Evolutionary conservation across 495 filamentous ascomycete species (phyloP).

Genomic region (Hyaloscypha variabilis): DNA sequence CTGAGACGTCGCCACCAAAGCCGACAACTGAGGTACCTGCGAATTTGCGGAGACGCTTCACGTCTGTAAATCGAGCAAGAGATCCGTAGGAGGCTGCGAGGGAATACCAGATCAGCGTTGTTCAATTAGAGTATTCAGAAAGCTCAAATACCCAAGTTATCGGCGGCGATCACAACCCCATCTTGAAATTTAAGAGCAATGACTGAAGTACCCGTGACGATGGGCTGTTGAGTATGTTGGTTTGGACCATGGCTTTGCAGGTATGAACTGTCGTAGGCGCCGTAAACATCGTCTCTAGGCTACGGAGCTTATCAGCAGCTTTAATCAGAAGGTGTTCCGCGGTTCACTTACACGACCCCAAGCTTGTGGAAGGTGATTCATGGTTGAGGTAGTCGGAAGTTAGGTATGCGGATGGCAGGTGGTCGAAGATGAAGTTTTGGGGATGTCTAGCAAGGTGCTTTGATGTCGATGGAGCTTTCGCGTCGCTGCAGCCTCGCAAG

Average conservation of each 20-base stretch:
- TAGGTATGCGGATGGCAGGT: not conserved
- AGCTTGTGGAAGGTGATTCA: constrained; percentile 95
- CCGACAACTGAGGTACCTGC: constrained; percentile 75
- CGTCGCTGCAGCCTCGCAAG: not conserved
- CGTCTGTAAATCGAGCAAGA: constrained; percentile 93
- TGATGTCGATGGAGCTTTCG: constrained; percentile 14
- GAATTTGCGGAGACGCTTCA: constrained; percentile 87
- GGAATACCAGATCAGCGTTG: constrained; percentile 19
- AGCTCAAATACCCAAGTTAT: constrained; percentile 78
- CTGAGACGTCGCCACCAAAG: constrained; percentile 92
- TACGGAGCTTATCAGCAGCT: constrained; percentile 29
- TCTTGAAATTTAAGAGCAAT: constrained; percentile 92
- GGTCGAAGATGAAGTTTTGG: not conserved
- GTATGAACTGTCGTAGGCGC: constrained; percentile 85
- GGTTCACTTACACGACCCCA: constrained; percentile 81
- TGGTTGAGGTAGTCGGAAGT: constrained; percentile 37
- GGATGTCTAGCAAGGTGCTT: constrained; percentile 4
- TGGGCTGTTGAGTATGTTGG: constrained; percentile 83
- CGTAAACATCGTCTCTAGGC: constrained; percentile 73
- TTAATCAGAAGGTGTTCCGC: constrained; percentile 12
- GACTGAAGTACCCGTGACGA: constrained; percentile 96
- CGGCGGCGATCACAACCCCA: constrained; percentile 93
- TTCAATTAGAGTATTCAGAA: not conserved
- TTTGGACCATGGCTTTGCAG: constrained; percentile 71
- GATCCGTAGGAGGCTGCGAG: constrained; percentile 90